Conservation (phyloP, 176 grass and related monocot genomes). For the Neostapfia colusana region DNA sequence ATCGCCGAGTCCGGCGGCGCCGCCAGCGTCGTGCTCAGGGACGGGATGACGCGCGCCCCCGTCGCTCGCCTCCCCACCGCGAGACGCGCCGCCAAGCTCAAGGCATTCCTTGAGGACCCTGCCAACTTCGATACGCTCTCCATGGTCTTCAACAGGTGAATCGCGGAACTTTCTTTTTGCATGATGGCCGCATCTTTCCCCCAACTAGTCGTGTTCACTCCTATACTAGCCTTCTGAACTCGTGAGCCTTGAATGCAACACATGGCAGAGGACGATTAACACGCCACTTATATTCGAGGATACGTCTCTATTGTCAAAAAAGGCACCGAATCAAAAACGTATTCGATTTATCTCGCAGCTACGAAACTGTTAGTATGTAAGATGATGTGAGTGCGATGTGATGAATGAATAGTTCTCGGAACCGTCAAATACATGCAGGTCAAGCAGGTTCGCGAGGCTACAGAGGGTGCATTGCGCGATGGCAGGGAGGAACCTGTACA, state of each 20-base stretch:
- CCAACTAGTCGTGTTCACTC: neutral
- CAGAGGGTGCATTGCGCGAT: slow-evolving; percentile 74
- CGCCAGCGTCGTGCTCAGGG: slow-evolving; percentile 71
- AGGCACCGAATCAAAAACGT: neutral
- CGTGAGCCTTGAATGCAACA: neutral
- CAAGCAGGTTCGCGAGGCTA: slow-evolving; percentile 84
- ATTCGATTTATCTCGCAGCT: neutral
- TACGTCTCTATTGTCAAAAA: neutral
- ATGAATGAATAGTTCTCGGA: neutral
- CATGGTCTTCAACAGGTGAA: slow-evolving; percentile 78
- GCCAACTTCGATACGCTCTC: slow-evolving; percentile 77
- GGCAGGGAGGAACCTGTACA: slow-evolving; percentile 92
- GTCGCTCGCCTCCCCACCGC: too few relatives aligned
- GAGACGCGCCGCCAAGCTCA: slow-evolving; percentile 67
- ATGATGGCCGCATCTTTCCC: slow-evolving; percentile 2
- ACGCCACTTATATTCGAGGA: neutral
- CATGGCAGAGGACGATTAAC: neutral
- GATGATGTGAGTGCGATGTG: neutral
- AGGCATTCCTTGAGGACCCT: slow-evolving; percentile 75
- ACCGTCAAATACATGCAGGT: slow-evolving; percentile 51
- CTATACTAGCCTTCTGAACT: neutral
- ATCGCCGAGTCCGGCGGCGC: slow-evolving; percentile 80
- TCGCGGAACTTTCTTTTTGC: neutral
- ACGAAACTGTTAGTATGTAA: neutral
- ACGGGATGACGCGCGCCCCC: slow-evolving; percentile 75